Percentiles rank a stretch among this genome's conserved stretches.
Conservation (phyloP, 1,139 yeast genomes). For the Debaryomyces coudertii region DNA sequence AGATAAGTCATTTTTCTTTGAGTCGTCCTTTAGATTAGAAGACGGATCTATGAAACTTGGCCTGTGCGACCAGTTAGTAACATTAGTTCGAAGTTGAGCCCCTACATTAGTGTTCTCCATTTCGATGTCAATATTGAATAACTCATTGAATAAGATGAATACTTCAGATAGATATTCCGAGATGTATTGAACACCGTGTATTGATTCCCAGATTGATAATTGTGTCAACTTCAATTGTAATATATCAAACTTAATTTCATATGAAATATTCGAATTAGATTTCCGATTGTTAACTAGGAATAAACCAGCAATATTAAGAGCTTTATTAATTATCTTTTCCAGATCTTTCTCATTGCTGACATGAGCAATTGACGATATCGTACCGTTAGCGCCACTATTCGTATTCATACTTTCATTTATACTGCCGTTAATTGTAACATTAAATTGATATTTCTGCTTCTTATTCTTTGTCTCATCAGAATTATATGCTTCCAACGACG, state of each 20-base stretch:
- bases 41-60: slow-evolving; percentile 49
- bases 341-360: slow-evolving; percentile 25
- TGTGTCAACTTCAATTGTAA: slow-evolving; percentile 78
- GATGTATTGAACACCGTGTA: slow-evolving; percentile 62
- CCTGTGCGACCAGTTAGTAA: slow-evolving; percentile 48
- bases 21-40: slow-evolving; percentile 11
- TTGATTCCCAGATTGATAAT: slow-evolving; percentile 67
- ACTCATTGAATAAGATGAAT: slow-evolving; percentile 58
- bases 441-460: slow-evolving; percentile 4
- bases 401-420: slow-evolving; percentile 9
- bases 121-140: slow-evolving; percentile 47
- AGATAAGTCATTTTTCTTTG: slow-evolving; percentile 6
- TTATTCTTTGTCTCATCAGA: slow-evolving; percentile 16
- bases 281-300: slow-evolving; percentile 37
- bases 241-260: slow-evolving; percentile 54
- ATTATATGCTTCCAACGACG: slow-evolving; percentile 32
- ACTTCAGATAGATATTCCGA: slow-evolving; percentile 69
- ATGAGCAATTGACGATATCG: neutral
- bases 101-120: slow-evolving; percentile 9
- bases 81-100: slow-evolving; percentile 13
- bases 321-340: slow-evolving; percentile 46
- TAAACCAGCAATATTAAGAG: slow-evolving; percentile 48
- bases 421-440: slow-evolving; percentile 7
- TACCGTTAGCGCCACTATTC: neutral
- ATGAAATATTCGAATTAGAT: slow-evolving; percentile 31